phyloP scores from a whole-genome alignment of 2,329 filamentous ascomycete genomes.

The Scleromitrula shiraiana region DNA sequence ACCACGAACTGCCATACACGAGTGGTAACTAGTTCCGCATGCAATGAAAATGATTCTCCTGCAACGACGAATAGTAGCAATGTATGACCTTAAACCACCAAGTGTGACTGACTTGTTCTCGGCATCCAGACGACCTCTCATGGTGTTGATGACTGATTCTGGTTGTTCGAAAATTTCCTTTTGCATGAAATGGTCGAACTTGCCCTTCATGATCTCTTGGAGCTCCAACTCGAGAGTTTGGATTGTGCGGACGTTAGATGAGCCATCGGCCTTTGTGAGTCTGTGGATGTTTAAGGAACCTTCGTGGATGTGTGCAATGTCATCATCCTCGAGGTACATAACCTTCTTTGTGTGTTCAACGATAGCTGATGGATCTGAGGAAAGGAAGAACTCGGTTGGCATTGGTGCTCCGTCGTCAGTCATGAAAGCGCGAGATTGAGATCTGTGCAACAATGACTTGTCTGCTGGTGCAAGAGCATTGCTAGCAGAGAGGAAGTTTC shows the following conservation, averaged over 20 bases:
- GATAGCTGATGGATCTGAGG: slow-evolving; percentile 95
- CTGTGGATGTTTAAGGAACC: slow-evolving; percentile 98
- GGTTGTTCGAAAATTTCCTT: slow-evolving; percentile 99
- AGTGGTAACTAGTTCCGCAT: slow-evolving; percentile 97
- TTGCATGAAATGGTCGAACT: slow-evolving; percentile 99
- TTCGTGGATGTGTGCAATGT: slow-evolving; percentile 99
- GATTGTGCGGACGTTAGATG: slow-evolving; percentile 93
- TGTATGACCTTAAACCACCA: slow-evolving; percentile 92
- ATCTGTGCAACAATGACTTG: slow-evolving; percentile 97
- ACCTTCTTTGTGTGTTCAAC: slow-evolving; percentile 99
- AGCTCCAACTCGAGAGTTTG: slow-evolving; percentile 98
- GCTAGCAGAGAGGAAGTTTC: slow-evolving; percentile 58
- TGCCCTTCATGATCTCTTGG: slow-evolving; percentile 99
- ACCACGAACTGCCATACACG: slow-evolving; percentile 98
- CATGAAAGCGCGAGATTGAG: slow-evolving; percentile 97
- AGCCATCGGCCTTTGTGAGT: slow-evolving; percentile 91
- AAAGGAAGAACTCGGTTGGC: slow-evolving; percentile 98
- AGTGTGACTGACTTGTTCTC: slow-evolving; percentile 93
- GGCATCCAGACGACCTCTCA: slow-evolving; percentile 94
- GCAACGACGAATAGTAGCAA: slow-evolving; percentile 92
- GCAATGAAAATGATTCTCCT: slow-evolving; percentile 98
- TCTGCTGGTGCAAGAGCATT: slow-evolving; percentile 80
- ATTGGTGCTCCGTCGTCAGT: slow-evolving; percentile 97
- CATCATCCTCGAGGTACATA: slow-evolving; percentile 97
- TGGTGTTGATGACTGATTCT: slow-evolving; percentile 98